Base-by-base conservation (phyloP, 2,329 filamentous ascomycete genomes). In the Chrysoporthe cubensis region DNA sequence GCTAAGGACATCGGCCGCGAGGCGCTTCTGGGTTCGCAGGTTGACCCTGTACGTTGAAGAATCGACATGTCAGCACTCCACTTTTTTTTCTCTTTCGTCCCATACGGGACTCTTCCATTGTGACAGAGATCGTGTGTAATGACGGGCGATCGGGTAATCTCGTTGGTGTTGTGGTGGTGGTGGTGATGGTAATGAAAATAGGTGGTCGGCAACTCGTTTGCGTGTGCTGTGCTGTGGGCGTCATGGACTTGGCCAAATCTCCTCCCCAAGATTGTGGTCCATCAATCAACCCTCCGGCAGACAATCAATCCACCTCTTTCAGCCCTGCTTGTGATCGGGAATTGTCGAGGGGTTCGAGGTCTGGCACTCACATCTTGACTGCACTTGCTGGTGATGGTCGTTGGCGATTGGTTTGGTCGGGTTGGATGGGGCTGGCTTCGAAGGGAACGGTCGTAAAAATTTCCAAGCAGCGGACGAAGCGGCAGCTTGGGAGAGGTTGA, bases 11-110 rank as follows among this genome's bases (percentile, higher is more conserved):
- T 95, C 92, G 82, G 96, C 93, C 84, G 96, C 96, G 81, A 99
- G 94, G 88, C 96, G 95, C 92, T 99, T 99, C 91, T 99, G 96
- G 85, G 96, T 98, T 85, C 91, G 91, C 86, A 99, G 92, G 85
- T 98, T 98, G 92, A 97, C 94, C 96, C 96, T 99, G 83, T 77
- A 77, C 54, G 54, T 37, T n/a, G 56, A 48, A 65, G 69, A 56
- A 66, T 58, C 56, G 69, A 71, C 62, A 63, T 59, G 69, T 71
- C 69, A 70, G 70, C 66, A 65, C 60, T 66, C 60, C 48, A 69
- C 52, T 43, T 21, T 50, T 26, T 44, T 40, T 21, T 44, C 2
- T 16, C 18, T 59, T 37, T 59, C 16, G 40, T 50, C 54, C 34
- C 9, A 6, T 56, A 50, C 46, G 16, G 44, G 46, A 14, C 14